Evolutionary conservation across 2,329 filamentous ascomycete species (phyloP).

Genomic region (Kalaharituber pfeilii): DNA sequence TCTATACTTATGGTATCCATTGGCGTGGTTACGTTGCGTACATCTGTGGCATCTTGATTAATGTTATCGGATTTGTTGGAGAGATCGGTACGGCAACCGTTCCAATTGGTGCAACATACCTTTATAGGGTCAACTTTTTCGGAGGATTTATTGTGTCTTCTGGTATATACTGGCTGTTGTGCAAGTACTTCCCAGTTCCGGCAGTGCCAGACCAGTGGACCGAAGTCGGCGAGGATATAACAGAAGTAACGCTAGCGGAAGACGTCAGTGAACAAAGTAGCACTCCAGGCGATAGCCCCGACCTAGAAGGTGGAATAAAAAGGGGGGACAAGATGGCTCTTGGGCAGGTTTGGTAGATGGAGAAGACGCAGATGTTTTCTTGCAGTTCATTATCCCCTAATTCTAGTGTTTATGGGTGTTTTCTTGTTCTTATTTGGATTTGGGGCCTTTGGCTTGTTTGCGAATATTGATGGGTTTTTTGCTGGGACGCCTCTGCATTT

Average conservation of each 20-base stretch:
- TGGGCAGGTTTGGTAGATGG: constrained; percentile 10
- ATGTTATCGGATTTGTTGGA: constrained; percentile 79
- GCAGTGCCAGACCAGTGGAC: constrained; percentile 61
- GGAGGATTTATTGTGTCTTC: constrained; percentile 57
- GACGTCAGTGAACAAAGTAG: constrained; percentile 4
- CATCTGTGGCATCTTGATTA: constrained; percentile 57
- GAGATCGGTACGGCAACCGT: constrained; percentile 45
- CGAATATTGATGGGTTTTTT: no score
- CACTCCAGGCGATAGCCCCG: not conserved
- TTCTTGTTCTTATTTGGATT: no score
- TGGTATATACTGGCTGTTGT: constrained; percentile 51
- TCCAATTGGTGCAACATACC: constrained; percentile 60
- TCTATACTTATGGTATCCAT: constrained; percentile 53
- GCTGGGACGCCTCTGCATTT: no score
- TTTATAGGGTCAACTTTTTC: constrained; percentile 88
- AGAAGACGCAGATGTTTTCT: constrained; percentile 7
- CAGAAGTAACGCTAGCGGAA: constrained; percentile 15
- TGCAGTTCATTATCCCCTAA: no score
- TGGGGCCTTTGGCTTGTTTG: no score
- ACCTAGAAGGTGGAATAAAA: not conserved
- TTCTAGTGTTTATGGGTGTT: no score
- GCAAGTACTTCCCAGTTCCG: constrained; percentile 51
- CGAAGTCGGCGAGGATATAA: constrained; percentile 50
- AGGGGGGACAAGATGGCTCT: constrained; percentile 8
- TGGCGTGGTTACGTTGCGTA: constrained; percentile 76